A percentile compares a stretch with the other conserved stretches of the same genome.
These are phyloP conservation scores for Paracoccidioides brasiliensis DNA, from an alignment of 2,329 filamentous ascomycete genomes.

Conservation along the genomic window DNA sequence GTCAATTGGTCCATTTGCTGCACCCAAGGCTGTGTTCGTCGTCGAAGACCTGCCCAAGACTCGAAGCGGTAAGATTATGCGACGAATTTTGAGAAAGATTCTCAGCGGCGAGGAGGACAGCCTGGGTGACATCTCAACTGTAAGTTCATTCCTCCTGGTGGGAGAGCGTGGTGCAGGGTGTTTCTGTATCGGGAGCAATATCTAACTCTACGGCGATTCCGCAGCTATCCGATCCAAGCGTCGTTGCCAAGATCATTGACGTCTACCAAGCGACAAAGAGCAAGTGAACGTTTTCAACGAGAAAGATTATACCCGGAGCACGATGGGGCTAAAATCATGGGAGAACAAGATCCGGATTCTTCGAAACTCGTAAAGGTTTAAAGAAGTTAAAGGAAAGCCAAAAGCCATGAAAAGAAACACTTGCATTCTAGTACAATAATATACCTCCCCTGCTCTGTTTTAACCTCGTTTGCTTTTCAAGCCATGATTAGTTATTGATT, in stretches of 20 bases:
- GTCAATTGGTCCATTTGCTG: conserved; percentile 93
- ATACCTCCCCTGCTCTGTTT: neutral
- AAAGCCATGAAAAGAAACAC: neutral
- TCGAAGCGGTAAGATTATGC: conserved; percentile 97
- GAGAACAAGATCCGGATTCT: neutral
- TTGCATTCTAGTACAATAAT: neutral
- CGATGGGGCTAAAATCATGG: neutral
- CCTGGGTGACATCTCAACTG: conserved; percentile 82
- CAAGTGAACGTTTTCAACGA: conserved; percentile 18
- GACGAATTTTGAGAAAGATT: conserved; percentile 92
- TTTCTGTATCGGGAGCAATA: too few species aligned
- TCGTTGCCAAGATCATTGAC: conserved; percentile 81
- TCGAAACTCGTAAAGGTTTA: neutral
- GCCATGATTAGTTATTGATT: neutral
- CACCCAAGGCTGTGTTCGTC: conserved; percentile 83
- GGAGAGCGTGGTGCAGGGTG: too few species aligned
- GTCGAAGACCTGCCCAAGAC: conserved; percentile 96
- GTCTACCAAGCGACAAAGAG: conserved; percentile 49
- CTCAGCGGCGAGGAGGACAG: conserved; percentile 94
- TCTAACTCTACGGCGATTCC: neutral
- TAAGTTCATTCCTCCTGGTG: conserved; percentile 36
- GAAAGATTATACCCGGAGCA: neutral
- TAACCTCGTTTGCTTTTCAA: neutral
- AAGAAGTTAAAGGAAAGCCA: neutral
- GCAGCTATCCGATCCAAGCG: conserved; percentile 74